phyloP scores from a whole-genome alignment of 208 protist genomes.

The Acanthamoeba lenticulata region DNA sequence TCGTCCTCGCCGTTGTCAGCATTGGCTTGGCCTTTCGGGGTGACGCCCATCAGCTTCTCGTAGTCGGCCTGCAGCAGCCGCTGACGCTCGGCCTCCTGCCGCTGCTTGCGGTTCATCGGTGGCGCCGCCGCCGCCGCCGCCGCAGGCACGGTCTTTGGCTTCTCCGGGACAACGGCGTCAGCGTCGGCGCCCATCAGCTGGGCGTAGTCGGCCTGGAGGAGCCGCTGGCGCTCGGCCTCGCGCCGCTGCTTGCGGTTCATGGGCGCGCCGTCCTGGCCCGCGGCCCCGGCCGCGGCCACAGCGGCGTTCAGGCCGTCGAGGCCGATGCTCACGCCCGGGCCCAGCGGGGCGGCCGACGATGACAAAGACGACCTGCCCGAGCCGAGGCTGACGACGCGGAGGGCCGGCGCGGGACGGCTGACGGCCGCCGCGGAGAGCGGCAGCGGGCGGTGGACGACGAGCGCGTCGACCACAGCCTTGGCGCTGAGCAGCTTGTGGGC shows the following conservation, averaged over 20 bases:
- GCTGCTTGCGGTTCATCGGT: neutral
- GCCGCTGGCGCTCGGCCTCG: no score
- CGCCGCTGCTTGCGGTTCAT: no score
- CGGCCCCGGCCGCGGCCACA: no score
- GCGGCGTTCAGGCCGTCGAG: no score
- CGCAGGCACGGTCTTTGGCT: no score
- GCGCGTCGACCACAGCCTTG: constrained; percentile 13
- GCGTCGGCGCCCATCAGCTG: no score
- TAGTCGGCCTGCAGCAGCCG: neutral
- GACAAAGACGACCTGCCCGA: no score
- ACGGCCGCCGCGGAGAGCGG: neutral
- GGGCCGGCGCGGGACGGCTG: neutral
- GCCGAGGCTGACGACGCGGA: neutral
- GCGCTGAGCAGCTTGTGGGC: neutral
- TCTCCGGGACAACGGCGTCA: neutral
- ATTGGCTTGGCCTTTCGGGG: neutral
- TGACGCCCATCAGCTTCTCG: neutral
- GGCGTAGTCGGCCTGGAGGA: neutral
- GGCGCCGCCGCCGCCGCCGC: no score
- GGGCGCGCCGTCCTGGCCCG: no score
- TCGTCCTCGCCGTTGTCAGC: neutral
- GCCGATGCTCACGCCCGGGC: no score
- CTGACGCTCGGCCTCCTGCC: neutral
- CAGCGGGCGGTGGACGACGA: neutral
- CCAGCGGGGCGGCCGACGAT: no score